Conservation (phyloP, 352 stramenopile genomes). For the Pythium vanterpoolii region DNA sequence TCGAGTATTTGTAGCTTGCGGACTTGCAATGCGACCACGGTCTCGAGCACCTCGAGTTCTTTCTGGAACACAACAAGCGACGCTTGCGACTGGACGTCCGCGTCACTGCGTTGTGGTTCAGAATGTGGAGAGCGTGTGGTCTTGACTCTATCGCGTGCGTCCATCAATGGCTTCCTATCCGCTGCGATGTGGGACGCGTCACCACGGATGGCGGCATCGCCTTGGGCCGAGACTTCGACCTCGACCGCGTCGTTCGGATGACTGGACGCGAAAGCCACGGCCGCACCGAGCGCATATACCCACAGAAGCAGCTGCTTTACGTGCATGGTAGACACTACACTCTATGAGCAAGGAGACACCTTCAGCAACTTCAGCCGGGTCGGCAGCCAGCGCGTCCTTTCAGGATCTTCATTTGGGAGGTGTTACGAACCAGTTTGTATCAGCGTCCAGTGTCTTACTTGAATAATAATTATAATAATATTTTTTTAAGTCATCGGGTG, state of each 20-base stretch:
- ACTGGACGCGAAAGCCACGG: neutral
- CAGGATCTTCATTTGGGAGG: no score
- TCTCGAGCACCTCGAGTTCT: conserved; percentile 19
- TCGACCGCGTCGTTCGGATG: neutral
- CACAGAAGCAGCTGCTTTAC: neutral
- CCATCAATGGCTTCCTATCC: neutral
- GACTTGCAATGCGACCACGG: conserved; percentile 11
- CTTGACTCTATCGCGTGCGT: neutral
- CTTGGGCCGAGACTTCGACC: neutral
- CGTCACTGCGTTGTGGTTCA: neutral
- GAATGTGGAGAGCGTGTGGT: no score
- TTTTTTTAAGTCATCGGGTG: no score
- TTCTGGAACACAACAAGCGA: conserved; percentile 16
- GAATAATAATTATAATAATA: no score
- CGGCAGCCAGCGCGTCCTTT: neutral
- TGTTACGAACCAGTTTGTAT: no score
- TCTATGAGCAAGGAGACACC: neutral
- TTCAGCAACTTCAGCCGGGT: no score
- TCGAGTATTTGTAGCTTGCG: conserved; percentile 18
- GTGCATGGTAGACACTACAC: neutral
- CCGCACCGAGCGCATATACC: neutral
- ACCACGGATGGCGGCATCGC: neutral
- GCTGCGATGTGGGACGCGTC: neutral
- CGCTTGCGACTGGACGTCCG: neutral
- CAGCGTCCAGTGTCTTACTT: no score